A percentile compares a stretch with the other conserved stretches of the same genome.
phyloP scores from a whole-genome alignment of 352 stramenopile genomes.

The Aphanomyces euteiches region DNA sequence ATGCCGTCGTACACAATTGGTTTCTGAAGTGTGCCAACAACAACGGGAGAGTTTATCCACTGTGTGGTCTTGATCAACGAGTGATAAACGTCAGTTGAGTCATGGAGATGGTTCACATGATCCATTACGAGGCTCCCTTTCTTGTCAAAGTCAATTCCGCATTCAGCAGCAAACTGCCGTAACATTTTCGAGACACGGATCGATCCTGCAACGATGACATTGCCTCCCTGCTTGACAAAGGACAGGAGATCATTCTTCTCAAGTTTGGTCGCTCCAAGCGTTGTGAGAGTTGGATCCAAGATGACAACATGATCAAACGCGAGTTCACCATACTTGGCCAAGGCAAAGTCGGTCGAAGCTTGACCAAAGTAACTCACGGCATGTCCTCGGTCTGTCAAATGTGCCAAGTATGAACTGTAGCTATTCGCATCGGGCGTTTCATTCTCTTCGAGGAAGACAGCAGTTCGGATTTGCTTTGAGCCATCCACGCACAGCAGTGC shows the following conservation, averaged over 20 bases:
- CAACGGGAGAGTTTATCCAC: constrained; percentile 61
- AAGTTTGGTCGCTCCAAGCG: constrained; percentile 42
- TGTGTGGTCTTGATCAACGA: constrained; percentile 62
- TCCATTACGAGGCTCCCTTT: constrained; percentile 86
- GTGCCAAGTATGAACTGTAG: background rate
- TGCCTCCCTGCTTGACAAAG: constrained; percentile 85
- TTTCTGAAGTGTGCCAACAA: constrained; percentile 57
- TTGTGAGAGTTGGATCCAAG: constrained; percentile 80
- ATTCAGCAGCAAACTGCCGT: constrained; percentile 81
- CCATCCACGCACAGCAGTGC: background rate
- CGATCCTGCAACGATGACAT: constrained; percentile 60
- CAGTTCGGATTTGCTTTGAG: background rate
- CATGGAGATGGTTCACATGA: constrained; percentile 65
- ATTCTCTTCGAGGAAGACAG: constrained; percentile 23
- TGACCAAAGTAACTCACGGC: constrained; percentile 52
- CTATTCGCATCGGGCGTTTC: background rate
- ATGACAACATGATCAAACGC: constrained; percentile 88
- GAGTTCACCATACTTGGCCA: constrained; percentile 83
- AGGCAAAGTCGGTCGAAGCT: constrained; percentile 49
- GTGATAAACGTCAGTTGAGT: constrained; percentile 70
- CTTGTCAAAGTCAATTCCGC: constrained; percentile 85
- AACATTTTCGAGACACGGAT: constrained; percentile 75
- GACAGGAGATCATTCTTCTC: constrained; percentile 65
- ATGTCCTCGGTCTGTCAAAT: constrained; percentile 43
- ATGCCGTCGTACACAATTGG: constrained; percentile 73